These are phyloP conservation scores for Haberlea rhodopensis DNA, from an alignment of 257 asterid genomes.

Conservation along the genomic window DNA sequence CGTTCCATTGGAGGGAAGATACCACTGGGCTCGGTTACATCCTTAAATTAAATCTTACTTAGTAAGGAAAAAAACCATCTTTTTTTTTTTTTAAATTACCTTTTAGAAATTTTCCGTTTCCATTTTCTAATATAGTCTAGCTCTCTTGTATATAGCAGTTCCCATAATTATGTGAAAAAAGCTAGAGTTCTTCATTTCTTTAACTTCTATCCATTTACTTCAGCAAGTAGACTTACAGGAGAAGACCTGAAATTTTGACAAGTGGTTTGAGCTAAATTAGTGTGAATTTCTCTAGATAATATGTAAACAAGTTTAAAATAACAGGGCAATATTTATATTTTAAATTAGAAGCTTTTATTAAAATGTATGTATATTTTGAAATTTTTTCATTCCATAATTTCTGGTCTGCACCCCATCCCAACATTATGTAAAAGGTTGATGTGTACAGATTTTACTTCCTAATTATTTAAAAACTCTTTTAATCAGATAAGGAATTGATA, in stretches of 20 bases:
- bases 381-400: too few species aligned
- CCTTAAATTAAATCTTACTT: slow-evolving; percentile 33
- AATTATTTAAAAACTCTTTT: slow-evolving; percentile 10
- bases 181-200: slow-evolving; percentile 33
- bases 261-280: background rate
- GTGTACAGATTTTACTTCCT: too few species aligned
- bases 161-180: slow-evolving; percentile 42
- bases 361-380: too few species aligned
- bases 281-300: background rate
- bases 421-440: too few species aligned
- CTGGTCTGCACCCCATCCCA: too few species aligned
- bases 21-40: slow-evolving; percentile 73
- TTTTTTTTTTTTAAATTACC: slow-evolving; percentile 20
- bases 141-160: slow-evolving; percentile 45
- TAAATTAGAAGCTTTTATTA: too few species aligned
- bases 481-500: slow-evolving; percentile 30
- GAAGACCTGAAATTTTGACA: too few species aligned
- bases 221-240: too few species aligned
- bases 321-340: too few species aligned
- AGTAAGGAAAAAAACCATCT: slow-evolving; percentile 37
- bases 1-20: slow-evolving; percentile 77
- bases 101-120: slow-evolving; percentile 21
- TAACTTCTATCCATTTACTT: too few species aligned
- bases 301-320: background rate
- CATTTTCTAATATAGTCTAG: slow-evolving; percentile 29